phyloP scores from a whole-genome alignment of 495 filamentous ascomycete species.

The Xylaria acuta region DNA sequence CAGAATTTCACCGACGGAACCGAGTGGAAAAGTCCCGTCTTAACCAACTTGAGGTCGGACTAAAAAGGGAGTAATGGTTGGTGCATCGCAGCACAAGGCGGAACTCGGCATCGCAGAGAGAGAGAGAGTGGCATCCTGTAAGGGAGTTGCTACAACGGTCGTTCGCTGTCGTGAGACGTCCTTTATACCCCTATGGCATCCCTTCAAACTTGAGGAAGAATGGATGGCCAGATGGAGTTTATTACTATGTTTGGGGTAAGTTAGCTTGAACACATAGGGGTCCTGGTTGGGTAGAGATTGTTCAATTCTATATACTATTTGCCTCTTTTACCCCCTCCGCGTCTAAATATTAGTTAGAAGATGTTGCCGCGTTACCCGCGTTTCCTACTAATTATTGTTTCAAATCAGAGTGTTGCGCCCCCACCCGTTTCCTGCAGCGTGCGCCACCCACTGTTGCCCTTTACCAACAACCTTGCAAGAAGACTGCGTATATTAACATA shows the following conservation, averaged over 20 bases:
- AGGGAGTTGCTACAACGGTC: neutral
- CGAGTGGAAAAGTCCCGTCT: neutral
- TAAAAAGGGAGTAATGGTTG: neutral
- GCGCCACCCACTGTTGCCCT: too few species aligned
- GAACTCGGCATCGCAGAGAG: conserved; percentile 18
- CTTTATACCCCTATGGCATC: neutral
- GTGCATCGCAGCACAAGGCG: conserved; percentile 21
- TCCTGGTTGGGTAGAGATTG: neutral
- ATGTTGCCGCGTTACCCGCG: neutral
- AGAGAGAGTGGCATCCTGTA: neutral
- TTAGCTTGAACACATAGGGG: neutral
- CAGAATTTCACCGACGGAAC: neutral
- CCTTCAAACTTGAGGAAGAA: neutral
- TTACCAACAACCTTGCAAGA: too few species aligned
- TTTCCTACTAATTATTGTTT: neutral
- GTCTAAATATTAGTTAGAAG: neutral
- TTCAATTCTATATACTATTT: neutral
- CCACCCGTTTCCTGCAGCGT: too few species aligned
- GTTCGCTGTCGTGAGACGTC: neutral
- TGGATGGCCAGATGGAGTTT: neutral
- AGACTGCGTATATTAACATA: too few species aligned
- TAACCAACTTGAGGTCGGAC: neutral
- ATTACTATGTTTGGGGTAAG: neutral
- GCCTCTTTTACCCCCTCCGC: neutral
- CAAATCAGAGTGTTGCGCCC: too few species aligned